Conservation (phyloP, 306 rosid genomes). For the Quercus berberidifolia region DNA sequence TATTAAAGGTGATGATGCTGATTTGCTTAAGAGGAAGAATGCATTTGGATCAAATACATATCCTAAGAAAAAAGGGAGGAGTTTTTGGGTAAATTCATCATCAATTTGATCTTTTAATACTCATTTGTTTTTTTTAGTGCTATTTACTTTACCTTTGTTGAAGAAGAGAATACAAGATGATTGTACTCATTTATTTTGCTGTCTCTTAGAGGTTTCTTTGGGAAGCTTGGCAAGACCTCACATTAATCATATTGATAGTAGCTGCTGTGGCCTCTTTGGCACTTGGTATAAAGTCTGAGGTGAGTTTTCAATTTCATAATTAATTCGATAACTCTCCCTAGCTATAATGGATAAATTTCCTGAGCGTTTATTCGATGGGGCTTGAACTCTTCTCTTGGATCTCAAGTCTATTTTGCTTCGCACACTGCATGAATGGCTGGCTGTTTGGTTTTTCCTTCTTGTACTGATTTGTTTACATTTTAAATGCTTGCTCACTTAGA, state of each 20-base stretch:
- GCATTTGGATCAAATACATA: conserved; percentile 84
- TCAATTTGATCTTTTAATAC: conserved; percentile 5
- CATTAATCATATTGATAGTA: conserved; percentile 86
- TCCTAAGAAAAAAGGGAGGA: conserved; percentile 82
- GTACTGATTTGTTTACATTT: too few species aligned
- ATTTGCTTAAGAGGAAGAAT: conserved; percentile 58
- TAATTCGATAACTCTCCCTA: too few species aligned
- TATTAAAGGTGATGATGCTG: conserved; percentile 71
- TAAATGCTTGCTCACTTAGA: too few species aligned
- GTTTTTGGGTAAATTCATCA: conserved; percentile 57
- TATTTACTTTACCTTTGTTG: not conserved
- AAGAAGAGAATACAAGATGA: not conserved
- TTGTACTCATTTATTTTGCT: conserved; percentile 3
- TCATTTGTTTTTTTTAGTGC: not conserved
- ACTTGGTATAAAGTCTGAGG: conserved; percentile 95
- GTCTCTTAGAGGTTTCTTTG: conserved; percentile 74
- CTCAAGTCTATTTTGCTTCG: too few species aligned
- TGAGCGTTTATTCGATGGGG: too few species aligned
- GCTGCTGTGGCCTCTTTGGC: conserved; percentile 96
- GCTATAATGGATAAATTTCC: too few species aligned
- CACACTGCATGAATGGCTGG: too few species aligned
- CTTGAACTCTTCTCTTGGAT: too few species aligned
- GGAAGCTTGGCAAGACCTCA: conserved; percentile 99
- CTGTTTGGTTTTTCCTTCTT: too few species aligned
- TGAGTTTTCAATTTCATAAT: conserved; percentile 25